Base-by-base conservation (phyloP, 768 basidiomycete genomes). In the Suillus subluteus region DNA sequence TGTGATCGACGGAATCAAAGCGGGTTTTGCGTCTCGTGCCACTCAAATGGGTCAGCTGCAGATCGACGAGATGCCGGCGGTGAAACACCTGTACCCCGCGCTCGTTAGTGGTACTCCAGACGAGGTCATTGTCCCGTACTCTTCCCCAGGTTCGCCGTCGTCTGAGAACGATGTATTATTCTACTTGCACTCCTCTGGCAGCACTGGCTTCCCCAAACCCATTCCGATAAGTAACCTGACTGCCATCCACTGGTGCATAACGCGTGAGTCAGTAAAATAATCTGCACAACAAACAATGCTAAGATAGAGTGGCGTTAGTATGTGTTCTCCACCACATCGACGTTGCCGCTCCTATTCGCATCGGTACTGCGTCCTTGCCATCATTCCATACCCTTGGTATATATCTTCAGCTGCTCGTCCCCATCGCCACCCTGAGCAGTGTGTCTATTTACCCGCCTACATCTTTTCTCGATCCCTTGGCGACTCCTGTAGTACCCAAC, bases 121-220 rank as follows among this genome's bases (percentile, higher is more conserved):
- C 0, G 72, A 76, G 62, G 6, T 55, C 0, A 75, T 74, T 44
- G 8, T 23, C n/a, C 70, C 67, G 1, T 76, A 74, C 58, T 69
- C 69, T 40, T 58, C 64, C 6, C 3, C 63, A 8, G 1, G 26
- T 40, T 62, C 12, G 37, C 67, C 65, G 9, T 71, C 71, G 15
- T 73, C 74, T 8, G 63, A 73, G 30, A 80, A 82, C 64, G 69
- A 77, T 2, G 78, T 82, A 18, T 80, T 80, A 0, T 63, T 84
- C 16, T 82, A 85, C 26, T 68, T 85, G 64, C 84, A 85, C 65
- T 83, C 84, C 0, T 85, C 82, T 6, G 84, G 84, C 15, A 84
- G 84, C 9, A 84, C 83, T 4, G 84, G 83, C 18, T 74, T 83
- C 43, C 84, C 84, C 0, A 85, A 85, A 70, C 79, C 83, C 1